Evolutionary conservation across 148 eudicot species (phyloP).

Genomic region (Dianthus caryophyllus): DNA sequence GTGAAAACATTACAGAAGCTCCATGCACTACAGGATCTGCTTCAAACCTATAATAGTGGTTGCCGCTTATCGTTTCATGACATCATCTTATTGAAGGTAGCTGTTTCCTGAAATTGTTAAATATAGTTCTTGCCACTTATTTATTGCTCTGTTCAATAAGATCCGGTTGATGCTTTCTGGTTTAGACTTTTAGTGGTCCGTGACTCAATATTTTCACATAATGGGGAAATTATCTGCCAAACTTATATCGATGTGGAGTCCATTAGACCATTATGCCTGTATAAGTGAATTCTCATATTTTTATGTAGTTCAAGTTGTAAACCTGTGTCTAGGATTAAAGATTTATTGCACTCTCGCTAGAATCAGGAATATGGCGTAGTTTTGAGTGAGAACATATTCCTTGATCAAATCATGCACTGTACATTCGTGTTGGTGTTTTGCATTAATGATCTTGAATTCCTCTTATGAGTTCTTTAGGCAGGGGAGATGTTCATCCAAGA

Average conservation of each 20-base stretch:
- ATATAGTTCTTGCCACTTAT: not conserved
- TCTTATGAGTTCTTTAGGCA: too few species aligned
- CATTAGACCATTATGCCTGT: not conserved
- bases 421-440: too few species aligned
- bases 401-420: not conserved
- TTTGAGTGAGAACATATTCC: not conserved
- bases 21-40: slow-evolving; percentile 49
- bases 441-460: too few species aligned
- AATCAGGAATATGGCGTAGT: not conserved
- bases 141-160: not conserved
- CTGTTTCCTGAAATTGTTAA: slow-evolving; percentile 5
- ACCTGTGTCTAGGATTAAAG: not conserved
- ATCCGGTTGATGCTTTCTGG: not conserved
- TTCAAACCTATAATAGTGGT: slow-evolving; percentile 31
- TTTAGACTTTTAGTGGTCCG: not conserved
- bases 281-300: not conserved
- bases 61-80: slow-evolving; percentile 28
- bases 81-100: slow-evolving; percentile 37
- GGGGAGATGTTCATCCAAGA: too few species aligned
- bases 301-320: not conserved
- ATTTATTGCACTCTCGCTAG: not conserved
- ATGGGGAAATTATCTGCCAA: slow-evolving; percentile 1
- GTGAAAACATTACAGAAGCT: slow-evolving; percentile 34
- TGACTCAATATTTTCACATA: not conserved
- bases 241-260: not conserved